These are phyloP conservation scores for Cutaneotrichosporon daszewskae DNA, from an alignment of 1,284 basidiomycete species.

Conservation along the genomic window DNA sequence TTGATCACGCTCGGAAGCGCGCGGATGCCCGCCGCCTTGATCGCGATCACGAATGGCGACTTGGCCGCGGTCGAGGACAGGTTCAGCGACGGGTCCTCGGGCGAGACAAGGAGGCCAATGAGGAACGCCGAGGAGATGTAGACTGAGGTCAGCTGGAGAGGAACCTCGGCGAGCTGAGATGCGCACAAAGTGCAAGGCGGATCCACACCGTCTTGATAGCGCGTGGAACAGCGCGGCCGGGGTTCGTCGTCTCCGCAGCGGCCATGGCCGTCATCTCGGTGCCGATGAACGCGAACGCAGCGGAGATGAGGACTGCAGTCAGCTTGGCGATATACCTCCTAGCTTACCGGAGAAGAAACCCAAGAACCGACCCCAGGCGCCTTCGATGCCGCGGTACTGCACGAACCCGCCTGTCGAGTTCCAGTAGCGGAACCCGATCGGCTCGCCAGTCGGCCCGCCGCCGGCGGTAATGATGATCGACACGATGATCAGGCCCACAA, in stretches of 20 bases:
- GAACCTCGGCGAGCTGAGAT: too few relatives aligned
- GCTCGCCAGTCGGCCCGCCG: slow-evolving; percentile 44
- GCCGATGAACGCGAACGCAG: slow-evolving; percentile 16
- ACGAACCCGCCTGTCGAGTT: slow-evolving; percentile 48
- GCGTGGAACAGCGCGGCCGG: slow-evolving; percentile 67
- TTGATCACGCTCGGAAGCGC: slow-evolving; percentile 60
- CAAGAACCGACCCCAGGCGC: slow-evolving; percentile 43
- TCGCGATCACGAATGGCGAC: slow-evolving; percentile 73
- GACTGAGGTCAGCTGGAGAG: too few relatives aligned
- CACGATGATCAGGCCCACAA: slow-evolving; percentile 54
- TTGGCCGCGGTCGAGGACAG: slow-evolving; percentile 60
- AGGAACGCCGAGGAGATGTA: slow-evolving; percentile 60
- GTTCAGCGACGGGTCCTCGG: slow-evolving; percentile 55
- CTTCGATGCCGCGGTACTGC: slow-evolving; percentile 49
- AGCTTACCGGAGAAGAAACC: slow-evolving; percentile 18
- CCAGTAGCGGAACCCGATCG: slow-evolving; percentile 51
- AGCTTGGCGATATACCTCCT: too few relatives aligned
- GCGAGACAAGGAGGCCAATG: slow-evolving; percentile 72
- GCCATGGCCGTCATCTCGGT: slow-evolving; percentile 48
- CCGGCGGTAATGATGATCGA: slow-evolving; percentile 59
- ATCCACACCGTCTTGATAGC: slow-evolving; percentile 70
- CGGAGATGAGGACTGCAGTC: slow-evolving; percentile 9
- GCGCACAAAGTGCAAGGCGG: slow-evolving; percentile 52
- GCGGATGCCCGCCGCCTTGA: slow-evolving; percentile 64
- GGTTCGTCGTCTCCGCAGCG: slow-evolving; percentile 52